Base-by-base conservation (phyloP, 768 basidiomycete genomes). In the Russula sp. region DNA sequence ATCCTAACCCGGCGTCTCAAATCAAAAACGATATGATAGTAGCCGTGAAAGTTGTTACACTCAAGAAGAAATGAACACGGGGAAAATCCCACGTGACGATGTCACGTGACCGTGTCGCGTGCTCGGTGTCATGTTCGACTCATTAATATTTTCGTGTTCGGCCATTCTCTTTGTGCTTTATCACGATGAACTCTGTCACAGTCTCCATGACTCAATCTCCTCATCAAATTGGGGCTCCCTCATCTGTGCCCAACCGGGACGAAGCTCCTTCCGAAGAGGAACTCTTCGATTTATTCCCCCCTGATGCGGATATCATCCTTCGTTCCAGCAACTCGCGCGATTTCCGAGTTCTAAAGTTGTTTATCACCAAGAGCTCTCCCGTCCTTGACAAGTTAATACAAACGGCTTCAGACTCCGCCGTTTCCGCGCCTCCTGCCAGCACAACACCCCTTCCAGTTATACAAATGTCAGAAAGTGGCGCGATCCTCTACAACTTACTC, bases 261-360 rank as follows among this genome's bases (percentile, higher is more conserved):
- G 49, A 9, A 18, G 14, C 10, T 26, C 11, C 14, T 14, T 18
- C 8, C 3, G 8, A 5, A 11, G 46, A 22, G 36, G 24, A 24
- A 36, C 13, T 55, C 9, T 78, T 81, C 73, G 71, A 36, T 36
- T 36, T 36, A 2, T 80, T 65, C 74, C 76, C 52, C 70, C 56
- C 26, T 40, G 75, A 77, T 28, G 78, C 78, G 10, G 79, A 82
- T 65, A 69, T 81, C 60, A 73, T 79, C 51, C 71, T 83, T 40
- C 75, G 76, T 42, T 76, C 80, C 9, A 69, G 73, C 1, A 79
- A 83, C 61, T 76, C 74, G 5, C 73, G 76, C 5, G 67, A 75
- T 10, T 82, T 83, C 67, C 77, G 75, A 32, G 73, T 83, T 49
- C 76, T 78, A 69, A 78, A 76, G 52, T 65, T 77, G 38, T 74